Evolutionary conservation across 495 filamentous ascomycete genomes (phyloP).

Genomic region (Platismatia glauca): DNA sequence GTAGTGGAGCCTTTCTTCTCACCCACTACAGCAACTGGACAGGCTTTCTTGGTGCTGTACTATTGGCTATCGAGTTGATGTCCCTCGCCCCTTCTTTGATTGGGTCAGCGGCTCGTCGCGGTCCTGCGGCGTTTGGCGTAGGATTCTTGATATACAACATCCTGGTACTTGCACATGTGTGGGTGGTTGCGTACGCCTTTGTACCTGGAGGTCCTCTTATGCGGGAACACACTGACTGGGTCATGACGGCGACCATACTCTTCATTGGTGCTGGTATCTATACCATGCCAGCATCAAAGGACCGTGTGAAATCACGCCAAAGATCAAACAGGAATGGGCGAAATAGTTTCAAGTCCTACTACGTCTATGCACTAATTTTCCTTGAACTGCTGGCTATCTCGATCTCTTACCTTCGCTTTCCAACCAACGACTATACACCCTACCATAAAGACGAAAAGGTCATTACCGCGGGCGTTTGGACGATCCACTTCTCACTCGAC

Average conservation of each 20-base stretch:
- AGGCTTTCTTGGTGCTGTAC: slow-evolving; percentile 79
- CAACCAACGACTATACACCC: slow-evolving; percentile 80
- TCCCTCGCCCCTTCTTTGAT: slow-evolving; percentile 73
- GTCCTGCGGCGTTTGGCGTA: slow-evolving; percentile 70
- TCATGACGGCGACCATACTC: slow-evolving; percentile 81
- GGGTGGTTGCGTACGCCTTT: slow-evolving; percentile 98
- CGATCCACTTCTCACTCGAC: slow-evolving; percentile 94
- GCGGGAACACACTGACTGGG: slow-evolving; percentile 90
- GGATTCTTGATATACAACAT: slow-evolving; percentile 87
- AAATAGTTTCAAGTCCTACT: slow-evolving; percentile 54
- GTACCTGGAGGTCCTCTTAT: slow-evolving; percentile 94
- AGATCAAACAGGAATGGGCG: slow-evolving; percentile 37
- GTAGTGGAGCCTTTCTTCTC: slow-evolving; percentile 68
- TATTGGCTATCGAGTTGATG: slow-evolving; percentile 69
- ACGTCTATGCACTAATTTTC: slow-evolving; percentile 59
- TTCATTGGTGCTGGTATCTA: slow-evolving; percentile 80
- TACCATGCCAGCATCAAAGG: slow-evolving; percentile 40
- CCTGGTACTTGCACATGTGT: slow-evolving; percentile 87
- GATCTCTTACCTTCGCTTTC: slow-evolving; percentile 88
- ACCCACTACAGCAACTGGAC: slow-evolving; percentile 76
- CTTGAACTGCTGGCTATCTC: slow-evolving; percentile 73
- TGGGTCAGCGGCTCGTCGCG: slow-evolving; percentile 61
- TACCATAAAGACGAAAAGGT: slow-evolving; percentile 81
- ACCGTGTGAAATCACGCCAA: slow-evolving; percentile 25
- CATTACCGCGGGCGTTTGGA: slow-evolving; percentile 95